Evolutionary conservation across 2,329 filamentous ascomycete genomes (phyloP), one percentile per base, ranked within the genome.

Genomic region (Fusarium nisikadoi): DNA sequence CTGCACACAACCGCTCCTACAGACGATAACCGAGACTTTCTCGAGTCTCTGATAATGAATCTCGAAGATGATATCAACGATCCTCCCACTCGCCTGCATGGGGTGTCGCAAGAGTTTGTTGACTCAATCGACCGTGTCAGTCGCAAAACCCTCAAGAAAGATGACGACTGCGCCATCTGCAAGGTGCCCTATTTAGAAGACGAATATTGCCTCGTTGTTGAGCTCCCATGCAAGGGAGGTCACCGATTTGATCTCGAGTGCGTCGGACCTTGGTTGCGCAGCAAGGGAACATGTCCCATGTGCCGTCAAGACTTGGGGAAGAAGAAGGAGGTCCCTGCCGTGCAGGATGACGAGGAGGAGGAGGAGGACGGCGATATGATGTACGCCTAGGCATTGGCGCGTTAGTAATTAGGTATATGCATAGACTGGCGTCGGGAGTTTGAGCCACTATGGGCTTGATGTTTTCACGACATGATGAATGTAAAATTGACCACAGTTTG

Each of bases 161-260:
- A 90, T 47, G 88, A 87, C 56, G 79, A 83, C 62, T 92, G 90
- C 71, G 87, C 89, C 45, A 91, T 92, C 78, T 92, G 90, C 80
- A 89, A 88, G 65, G 87, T 91, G 74, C 81, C 80, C 35, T 91
- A 88, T 76, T 82, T 90, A 50, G 88, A 91, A 74, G 90, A 92
- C 75, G 81, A 83, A 74, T 91, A 89, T 77, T 88, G 86, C 61
- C 83, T 92, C 4, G 89, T 92, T 17, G 90, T 92, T 33, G 86
- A 90, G 82, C 83, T 92, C 76, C 89, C 89, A 43, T 92, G 90
- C 77, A 83, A 89, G 74, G 84, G 83, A 36, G 82, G 79, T 43
- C 90, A 92, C 79, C 81, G 81, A 54, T 92, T 90, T 77, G 90
- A 92, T 75, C 80, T 92, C n/a, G 90, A 92, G 81, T 92, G 90